Base-by-base conservation (phyloP, 371 early-diverging fungal species). In the Apophysomyces trapeziformis region DNA sequence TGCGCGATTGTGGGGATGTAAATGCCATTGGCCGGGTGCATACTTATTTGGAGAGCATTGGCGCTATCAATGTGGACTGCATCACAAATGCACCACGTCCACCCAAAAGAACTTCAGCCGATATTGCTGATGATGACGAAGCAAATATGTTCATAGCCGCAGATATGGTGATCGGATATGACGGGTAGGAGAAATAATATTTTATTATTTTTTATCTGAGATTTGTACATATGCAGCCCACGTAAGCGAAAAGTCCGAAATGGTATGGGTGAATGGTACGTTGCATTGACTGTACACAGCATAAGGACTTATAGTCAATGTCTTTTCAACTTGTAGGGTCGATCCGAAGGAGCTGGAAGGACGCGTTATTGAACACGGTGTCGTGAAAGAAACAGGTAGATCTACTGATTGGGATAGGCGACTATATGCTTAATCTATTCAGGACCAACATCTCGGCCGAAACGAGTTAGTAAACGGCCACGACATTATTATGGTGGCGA, bases 21-120 rank as follows among this genome's bases (percentile, higher is more conserved):
- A 94, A 97, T 74, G 95, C 95, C 2, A 94, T 97, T 38, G 89
- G 93, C 2, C 82, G 96, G 6, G 92, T 97, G 6, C 96, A 96
- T 74, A 68, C 85, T 14, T 96, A 90, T 75, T 75, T 97, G 36
- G 95, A 96, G 69, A 74, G 69, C n/a, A 71, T 90, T 21, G 91
- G 91, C 7, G 90, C 87, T 12, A 95, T 96, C 68, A 96, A 96
- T 66, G 75, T 87, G 9, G 82, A 80, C 46, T 77, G 78, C 50
- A 68, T 66, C 2, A 74, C 76, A 43, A 66, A 67, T 57, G 76
- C 78, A 35, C 80, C 79, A 21, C 67, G 79, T 12, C 79, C 76
- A 11, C 73, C 74, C 9, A 65, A 66, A 57, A 72, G 76, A 7
- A 61, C 63, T 11, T 63, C 72, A 21, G 69, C 68, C 1, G 13